Conservation (phyloP, 2,329 filamentous ascomycete genomes). For the Colletotrichum graminicola region DNA sequence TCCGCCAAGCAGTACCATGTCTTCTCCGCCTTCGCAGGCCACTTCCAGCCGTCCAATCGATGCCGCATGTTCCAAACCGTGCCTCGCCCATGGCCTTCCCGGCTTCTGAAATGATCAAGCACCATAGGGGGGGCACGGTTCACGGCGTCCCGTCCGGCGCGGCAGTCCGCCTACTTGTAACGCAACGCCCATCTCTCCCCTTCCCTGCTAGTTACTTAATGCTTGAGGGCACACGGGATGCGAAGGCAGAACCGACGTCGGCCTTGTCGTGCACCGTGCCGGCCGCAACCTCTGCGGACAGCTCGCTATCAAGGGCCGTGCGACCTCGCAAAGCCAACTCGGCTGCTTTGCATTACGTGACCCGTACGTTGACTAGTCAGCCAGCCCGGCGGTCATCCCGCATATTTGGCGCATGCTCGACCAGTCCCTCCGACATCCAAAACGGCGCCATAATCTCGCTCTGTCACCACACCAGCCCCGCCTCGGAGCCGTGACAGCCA, state of each 20-base stretch:
- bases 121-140: constrained; percentile 19
- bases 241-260: neutral
- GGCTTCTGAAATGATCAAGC: constrained; percentile 8
- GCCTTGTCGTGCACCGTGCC: neutral
- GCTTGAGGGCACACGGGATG: neutral
- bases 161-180: constrained; percentile 7
- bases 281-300: neutral
- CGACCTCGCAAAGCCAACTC: constrained; percentile 6
- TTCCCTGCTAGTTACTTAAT: neutral
- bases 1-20: constrained; percentile 11
- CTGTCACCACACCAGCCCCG: constrained; percentile 28
- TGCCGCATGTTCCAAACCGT: constrained; percentile 33
- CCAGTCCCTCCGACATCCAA: constrained; percentile 14
- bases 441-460: constrained; percentile 30
- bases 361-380: constrained; percentile 7
- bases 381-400: constrained; percentile 1
- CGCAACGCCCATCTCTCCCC: neutral
- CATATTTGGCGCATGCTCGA: neutral
- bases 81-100: constrained; percentile 21
- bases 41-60: constrained; percentile 23
- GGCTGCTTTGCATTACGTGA: constrained; percentile 1
- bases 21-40: constrained; percentile 14
- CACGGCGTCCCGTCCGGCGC: constrained; percentile 11
- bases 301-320: neutral
- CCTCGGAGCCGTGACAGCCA: constrained; percentile 20